Evolutionary conservation across 768 basidiomycete species (phyloP).

Genomic region (Boletellus ananiceps): DNA sequence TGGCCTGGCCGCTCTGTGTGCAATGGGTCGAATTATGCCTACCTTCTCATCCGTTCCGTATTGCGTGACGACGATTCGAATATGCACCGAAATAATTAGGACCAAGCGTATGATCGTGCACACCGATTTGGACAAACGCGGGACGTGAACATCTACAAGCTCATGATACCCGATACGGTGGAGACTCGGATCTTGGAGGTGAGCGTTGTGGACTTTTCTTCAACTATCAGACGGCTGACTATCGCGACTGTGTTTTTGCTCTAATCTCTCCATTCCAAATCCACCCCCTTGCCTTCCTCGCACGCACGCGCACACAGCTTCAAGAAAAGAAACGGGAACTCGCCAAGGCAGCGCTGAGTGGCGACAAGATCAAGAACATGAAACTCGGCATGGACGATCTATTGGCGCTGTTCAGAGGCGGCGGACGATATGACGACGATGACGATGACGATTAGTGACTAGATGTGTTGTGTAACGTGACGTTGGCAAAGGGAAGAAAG

Average conservation of each 20-base stretch:
- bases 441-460: not conserved
- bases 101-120: constrained; percentile 91
- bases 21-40: not conserved
- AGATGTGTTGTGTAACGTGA: no score
- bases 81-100: constrained; percentile 36
- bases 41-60: not conserved
- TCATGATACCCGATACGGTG: constrained; percentile 82
- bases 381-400: constrained; percentile 84
- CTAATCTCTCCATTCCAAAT: not conserved
- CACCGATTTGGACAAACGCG: constrained; percentile 88
- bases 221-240: not conserved
- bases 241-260: not conserved
- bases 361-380: constrained; percentile 82
- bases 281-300: no score
- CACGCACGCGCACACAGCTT: constrained; percentile 40
- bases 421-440: constrained; percentile 50
- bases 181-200: constrained; percentile 83
- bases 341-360: constrained; percentile 78
- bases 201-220: constrained; percentile 6
- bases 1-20: not conserved
- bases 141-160: constrained; percentile 84
- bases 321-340: constrained; percentile 90
- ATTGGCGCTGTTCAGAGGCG: constrained; percentile 68
- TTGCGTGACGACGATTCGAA: not conserved
- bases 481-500: no score